Base-by-base conservation (phyloP, 139 green algal species). In the Chlamydomonas sp. region DNA sequence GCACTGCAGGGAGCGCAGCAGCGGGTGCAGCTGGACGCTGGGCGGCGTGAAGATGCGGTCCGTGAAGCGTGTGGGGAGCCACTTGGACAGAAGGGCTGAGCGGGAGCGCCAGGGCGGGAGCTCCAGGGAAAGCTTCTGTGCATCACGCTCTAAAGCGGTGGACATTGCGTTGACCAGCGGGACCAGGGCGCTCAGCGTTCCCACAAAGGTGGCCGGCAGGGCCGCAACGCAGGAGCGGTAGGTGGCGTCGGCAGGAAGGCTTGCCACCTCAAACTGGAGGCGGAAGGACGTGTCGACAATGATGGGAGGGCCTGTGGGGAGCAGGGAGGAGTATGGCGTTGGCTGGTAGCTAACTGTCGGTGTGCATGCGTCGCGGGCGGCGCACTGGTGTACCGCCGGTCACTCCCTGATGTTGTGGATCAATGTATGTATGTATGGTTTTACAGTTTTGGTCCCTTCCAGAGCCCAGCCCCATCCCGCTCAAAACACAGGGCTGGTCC, bases 31-130 rank as follows among this genome's bases (percentile, higher is more conserved):
- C 64, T 4, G 5, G 57, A 14, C 49, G 64, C n/a, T 5, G 14
- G 64, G 79, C 16, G 79, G 79, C 0, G 18, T 15, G 16, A 58
- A 31, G 8, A 77, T 66, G 57, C 57, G 10, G 67, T 85, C 79
- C 6, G 49, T 64, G 31, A 85, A 85, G 64, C 31, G 79, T 49
- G 63, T 49, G 1, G 79, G 79, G 6, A 85, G 49, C 79, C 79
- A 85, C 12, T 85, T 85, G 31, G 64, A 31, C 20, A 77, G n/a
- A 7, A 85, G 64, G 10, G 79, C 79, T 12, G 49, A 66, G 10
- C 31, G 31, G 49, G 49, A 67, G 79, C 79, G 79, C 79, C 79
- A 85, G 12, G 79, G 79, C 9, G 79, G 79, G 12, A 85, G 57
- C 9, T 85, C 79, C 16, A 77, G 79, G 31, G 3, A 9, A 64